These are phyloP conservation scores for Basipetospora sp. DNA, from an alignment of 2,329 filamentous ascomycete genomes.

Conservation along the genomic window DNA sequence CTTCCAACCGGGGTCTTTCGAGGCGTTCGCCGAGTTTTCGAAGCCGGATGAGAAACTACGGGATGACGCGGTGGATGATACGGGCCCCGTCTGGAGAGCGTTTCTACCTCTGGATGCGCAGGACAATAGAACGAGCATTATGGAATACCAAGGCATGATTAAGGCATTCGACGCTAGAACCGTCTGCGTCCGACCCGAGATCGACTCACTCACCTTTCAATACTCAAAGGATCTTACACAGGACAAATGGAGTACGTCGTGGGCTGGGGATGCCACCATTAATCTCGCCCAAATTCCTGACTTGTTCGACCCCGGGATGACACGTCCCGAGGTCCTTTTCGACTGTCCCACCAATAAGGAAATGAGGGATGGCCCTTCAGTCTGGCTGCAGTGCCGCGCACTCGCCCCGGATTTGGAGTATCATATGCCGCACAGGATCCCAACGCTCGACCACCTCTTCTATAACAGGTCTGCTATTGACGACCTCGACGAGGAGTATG, in stretches of 20 bases:
- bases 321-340: too few relatives aligned
- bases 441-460: neutral
- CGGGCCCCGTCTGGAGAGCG: neutral
- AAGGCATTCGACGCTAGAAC: neutral
- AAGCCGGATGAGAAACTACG: neutral
- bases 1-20: neutral
- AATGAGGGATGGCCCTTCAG: too few relatives aligned
- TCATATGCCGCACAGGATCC: neutral
- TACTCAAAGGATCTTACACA: too few relatives aligned
- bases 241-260: too few relatives aligned
- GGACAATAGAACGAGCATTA: neutral
- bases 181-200: neutral
- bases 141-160: neutral
- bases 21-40: neutral
- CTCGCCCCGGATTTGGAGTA: neutral
- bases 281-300: too few relatives aligned
- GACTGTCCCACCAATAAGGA: too few relatives aligned
- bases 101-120: neutral
- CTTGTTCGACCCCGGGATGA: too few relatives aligned
- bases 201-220: too few relatives aligned
- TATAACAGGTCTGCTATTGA: neutral
- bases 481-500: too few relatives aligned
- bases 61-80: neutral
- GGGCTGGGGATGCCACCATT: too few relatives aligned
- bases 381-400: neutral